A percentile compares a stretch with the other conserved stretches of the same genome.
These are phyloP conservation scores for Amaranthus tricolor DNA, from an alignment of 179 eudicot species.

Conservation along the genomic window DNA sequence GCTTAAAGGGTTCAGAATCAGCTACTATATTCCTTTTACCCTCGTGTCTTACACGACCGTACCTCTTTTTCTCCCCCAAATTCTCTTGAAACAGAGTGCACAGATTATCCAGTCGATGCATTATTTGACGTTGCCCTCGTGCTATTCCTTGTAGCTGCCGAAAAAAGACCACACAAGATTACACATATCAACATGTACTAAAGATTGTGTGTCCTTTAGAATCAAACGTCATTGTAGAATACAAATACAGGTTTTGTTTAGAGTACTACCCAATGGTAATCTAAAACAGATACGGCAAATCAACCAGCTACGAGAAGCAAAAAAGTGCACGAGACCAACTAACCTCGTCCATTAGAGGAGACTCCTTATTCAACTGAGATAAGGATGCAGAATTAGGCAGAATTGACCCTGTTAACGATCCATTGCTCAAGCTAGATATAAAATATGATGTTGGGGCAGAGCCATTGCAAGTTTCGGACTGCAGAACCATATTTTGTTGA, in stretches of 20 bases:
- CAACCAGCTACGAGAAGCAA: background rate
- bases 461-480: slow-evolving; percentile 34
- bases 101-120: slow-evolving; percentile 78
- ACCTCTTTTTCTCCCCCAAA: slow-evolving; percentile 43
- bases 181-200: background rate
- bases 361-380: slow-evolving; percentile 68
- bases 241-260: too few relatives aligned
- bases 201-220: too few relatives aligned
- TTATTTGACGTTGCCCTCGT: slow-evolving; percentile 76
- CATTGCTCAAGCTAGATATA: slow-evolving; percentile 67
- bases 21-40: slow-evolving; percentile 33
- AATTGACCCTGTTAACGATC: slow-evolving; percentile 56
- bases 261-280: too few relatives aligned
- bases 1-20: slow-evolving; percentile 33
- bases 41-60: slow-evolving; percentile 33
- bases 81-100: slow-evolving; percentile 57
- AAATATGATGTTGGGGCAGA: slow-evolving; percentile 48
- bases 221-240: too few relatives aligned
- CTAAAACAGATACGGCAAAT: too few relatives aligned
- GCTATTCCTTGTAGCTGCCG: slow-evolving; percentile 55
- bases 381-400: slow-evolving; percentile 66
- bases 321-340: background rate
- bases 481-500: slow-evolving; percentile 50
- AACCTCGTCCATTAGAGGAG: slow-evolving; percentile 82
- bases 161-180: slow-evolving; percentile 7